phyloP scores from a whole-genome alignment of 2,329 filamentous ascomycete species.

The Thielaviopsis cerberus region DNA sequence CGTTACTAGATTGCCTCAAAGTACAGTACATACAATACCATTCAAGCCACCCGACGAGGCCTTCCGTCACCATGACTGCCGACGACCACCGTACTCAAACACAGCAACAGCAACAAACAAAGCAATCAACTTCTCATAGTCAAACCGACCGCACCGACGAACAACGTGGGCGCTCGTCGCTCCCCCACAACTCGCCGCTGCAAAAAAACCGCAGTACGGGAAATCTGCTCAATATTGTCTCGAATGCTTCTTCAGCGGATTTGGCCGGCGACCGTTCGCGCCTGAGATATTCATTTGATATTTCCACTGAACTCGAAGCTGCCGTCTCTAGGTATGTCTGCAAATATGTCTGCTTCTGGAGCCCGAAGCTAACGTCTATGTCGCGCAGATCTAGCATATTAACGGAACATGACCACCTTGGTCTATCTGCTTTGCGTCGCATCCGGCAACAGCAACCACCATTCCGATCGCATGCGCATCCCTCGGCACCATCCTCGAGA shows the following conservation, averaged over 20 bases:
- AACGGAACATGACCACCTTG: constrained; percentile 70
- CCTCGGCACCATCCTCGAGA: constrained; percentile 45
- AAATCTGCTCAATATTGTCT: constrained; percentile 6
- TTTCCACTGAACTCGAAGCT: constrained; percentile 7
- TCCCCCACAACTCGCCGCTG: constrained; percentile 1
- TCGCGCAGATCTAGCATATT: constrained; percentile 55
- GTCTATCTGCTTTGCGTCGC: constrained; percentile 70
- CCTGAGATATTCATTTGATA: constrained; percentile 9
- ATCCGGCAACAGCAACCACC: constrained; percentile 73
- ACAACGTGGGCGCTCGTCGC: not conserved
- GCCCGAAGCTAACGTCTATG: not conserved
- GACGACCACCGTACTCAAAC: not conserved
- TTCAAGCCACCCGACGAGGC: not conserved
- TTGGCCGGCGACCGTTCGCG: constrained; percentile 2
- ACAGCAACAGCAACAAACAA: not conserved
- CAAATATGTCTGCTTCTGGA: not conserved
- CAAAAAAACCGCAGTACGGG: constrained; percentile 11
- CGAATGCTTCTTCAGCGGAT: not conserved
- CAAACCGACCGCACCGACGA: not conserved
- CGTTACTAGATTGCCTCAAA: not conserved
- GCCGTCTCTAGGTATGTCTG: constrained; percentile 3
- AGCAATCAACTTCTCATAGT: not conserved
- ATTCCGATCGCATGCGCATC: constrained; percentile 44
- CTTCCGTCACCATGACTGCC: not conserved
- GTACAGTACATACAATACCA: not conserved